A percentile compares a stretch with the other conserved stretches of the same genome.
These are phyloP conservation scores for Sanghuangporus baumii DNA, from an alignment of 1,284 basidiomycete genomes.

Conservation along the genomic window DNA sequence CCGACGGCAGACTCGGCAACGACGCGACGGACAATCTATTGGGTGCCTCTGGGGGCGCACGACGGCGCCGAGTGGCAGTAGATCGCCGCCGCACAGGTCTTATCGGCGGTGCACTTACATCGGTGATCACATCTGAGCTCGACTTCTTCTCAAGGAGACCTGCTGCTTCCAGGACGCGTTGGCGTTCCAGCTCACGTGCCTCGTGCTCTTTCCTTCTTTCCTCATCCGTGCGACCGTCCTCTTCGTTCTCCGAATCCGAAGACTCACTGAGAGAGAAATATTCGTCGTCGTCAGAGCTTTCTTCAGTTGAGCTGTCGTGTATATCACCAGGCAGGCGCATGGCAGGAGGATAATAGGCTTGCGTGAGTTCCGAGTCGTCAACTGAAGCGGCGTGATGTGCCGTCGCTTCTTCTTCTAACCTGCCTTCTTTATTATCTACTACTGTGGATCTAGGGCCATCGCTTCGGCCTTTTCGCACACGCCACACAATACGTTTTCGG, in stretches of 20 bases:
- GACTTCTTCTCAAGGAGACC: conserved; percentile 69
- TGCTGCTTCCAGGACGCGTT: conserved; percentile 80
- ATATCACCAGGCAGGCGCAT: conserved; percentile 9
- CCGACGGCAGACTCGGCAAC: conserved; percentile 20
- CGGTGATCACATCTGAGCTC: conserved; percentile 23
- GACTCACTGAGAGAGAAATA: conserved; percentile 32
- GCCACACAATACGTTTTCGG: not conserved
- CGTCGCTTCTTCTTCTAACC: conserved; percentile 19
- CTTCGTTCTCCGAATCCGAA: conserved; percentile 42
- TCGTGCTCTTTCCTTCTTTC: conserved; percentile 49
- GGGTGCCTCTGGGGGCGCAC: conserved; percentile 48
- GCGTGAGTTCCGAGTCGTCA: not conserved
- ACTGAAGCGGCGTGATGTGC: not conserved
- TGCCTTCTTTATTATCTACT: conserved; percentile 22
- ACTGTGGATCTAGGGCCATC: not conserved
- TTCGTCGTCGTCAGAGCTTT: conserved; percentile 27
- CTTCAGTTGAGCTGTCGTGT: conserved; percentile 1
- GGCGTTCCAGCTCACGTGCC: conserved; percentile 70
- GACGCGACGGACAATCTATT: conserved; percentile 27
- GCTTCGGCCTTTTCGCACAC: conserved; percentile 4
- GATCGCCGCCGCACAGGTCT: conserved; percentile 24
- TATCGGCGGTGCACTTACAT: conserved; percentile 35
- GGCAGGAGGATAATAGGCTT: not conserved
- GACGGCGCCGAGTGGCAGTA: conserved; percentile 30
- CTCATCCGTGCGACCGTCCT: conserved; percentile 36